Percentiles rank a stretch among this genome's conserved stretches.
phyloP scores from a whole-genome alignment of 805 yeast species.

The Cyberlindnera misumaiensis region DNA sequence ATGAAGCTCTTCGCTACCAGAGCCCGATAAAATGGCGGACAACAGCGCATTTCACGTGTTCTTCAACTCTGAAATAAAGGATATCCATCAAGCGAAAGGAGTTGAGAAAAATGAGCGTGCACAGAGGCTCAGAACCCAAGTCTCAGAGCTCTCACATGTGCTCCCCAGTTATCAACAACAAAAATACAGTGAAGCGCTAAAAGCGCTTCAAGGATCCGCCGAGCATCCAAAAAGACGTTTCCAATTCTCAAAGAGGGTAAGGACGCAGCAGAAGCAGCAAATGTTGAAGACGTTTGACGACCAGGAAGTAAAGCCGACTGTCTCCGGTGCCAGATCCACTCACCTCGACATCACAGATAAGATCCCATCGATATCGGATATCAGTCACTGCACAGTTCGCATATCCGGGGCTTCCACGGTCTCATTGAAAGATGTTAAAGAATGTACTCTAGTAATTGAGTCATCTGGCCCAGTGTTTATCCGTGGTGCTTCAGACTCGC shows the following conservation, averaged over 20 bases:
- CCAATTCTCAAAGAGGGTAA: slow-evolving; percentile 6
- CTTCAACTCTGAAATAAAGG: neutral
- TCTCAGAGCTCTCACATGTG: slow-evolving; percentile 14
- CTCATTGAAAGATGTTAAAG: slow-evolving; percentile 7
- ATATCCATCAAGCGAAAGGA: neutral
- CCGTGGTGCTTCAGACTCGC: slow-evolving; percentile 6
- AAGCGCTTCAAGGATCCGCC: slow-evolving; percentile 3
- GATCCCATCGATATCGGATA: slow-evolving; percentile 2
- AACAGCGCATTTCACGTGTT: slow-evolving; percentile 5
- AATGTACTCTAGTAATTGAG: slow-evolving; percentile 9
- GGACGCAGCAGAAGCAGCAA: neutral
- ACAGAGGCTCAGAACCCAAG: slow-evolving; percentile 6
- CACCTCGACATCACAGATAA: neutral
- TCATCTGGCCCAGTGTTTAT: slow-evolving; percentile 16
- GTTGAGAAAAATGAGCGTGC: slow-evolving; percentile 1
- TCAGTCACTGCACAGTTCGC: slow-evolving; percentile 7
- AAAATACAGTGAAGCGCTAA: slow-evolving; percentile 14
- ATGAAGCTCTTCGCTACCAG: no score
- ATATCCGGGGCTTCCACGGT: slow-evolving; percentile 6
- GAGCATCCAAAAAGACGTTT: slow-evolving; percentile 9
- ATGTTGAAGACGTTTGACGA: neutral
- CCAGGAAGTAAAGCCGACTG: slow-evolving; percentile 1
- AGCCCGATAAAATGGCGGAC: slow-evolving; percentile 2
- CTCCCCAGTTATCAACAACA: slow-evolving; percentile 19
- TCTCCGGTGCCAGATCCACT: neutral